Base-by-base conservation (phyloP, 2,329 filamentous ascomycete species). In the Xylariaceae sp. region DNA sequence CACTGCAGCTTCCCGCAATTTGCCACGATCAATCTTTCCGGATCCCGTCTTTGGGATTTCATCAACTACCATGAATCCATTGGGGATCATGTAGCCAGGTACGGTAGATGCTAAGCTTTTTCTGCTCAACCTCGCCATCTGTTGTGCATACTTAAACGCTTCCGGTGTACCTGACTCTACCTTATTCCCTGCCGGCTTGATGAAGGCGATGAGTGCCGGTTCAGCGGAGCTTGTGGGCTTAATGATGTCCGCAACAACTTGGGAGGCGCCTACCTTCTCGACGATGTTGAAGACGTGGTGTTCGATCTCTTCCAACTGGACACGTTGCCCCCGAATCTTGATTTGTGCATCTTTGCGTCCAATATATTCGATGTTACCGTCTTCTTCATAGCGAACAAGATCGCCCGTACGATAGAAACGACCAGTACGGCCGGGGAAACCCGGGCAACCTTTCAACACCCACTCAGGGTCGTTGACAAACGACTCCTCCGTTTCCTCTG, bases 391-490 rank as follows among this genome's bases (percentile, higher is more conserved):
- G 13, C 30, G 26, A 18, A 47, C 44, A 18, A 47, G 44, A 21
- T 47, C 44, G 6, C 44, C 44, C 8, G 44, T 47, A 4, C 32
- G 10, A 13, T 26, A 30, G 15, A 32, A 43, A 15, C 40, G 40
- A 26, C 40, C 26, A 26, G 26, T 26, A 4, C 44, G 46, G 13
- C 48, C 49, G 18, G 21, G 32, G 22, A 48, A 36, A 12, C n/a
- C 13, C 19, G 40, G 21, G 13, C 13, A 32, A 16, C 48, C 48
- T 19, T n/a, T 13, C 2, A 43, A 26, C 16, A 53, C 21, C 50
- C 50, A 53, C 18, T n/a, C 19, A 5, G 50, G 50, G 79, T 18
- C 83, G 80, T 59, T 41, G n/a, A 74, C 60, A 54, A 75, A 75
- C 0, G 63, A 51, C 7, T 61, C 61, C 2, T 61, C 47, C 0